Conservation (phyloP, 2,329 filamentous ascomycete species). For the Hypocreales sp. region DNA sequence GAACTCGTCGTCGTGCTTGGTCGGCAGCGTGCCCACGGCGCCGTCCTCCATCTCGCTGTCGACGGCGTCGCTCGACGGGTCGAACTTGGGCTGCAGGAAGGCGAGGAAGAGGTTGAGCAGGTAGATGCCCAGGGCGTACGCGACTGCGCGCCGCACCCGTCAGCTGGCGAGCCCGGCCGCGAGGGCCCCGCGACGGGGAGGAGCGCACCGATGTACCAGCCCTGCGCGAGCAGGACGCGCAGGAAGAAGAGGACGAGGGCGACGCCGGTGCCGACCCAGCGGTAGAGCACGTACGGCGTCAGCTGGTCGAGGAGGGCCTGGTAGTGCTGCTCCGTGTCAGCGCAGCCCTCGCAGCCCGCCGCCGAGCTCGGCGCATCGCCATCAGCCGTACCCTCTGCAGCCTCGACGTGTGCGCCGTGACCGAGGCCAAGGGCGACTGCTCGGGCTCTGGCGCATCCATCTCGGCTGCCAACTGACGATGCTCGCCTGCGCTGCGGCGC, state of each 20-base stretch:
- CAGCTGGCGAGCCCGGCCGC: no score
- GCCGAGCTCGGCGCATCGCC: no score
- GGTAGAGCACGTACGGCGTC: constrained; percentile 75
- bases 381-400: constrained; percentile 48
- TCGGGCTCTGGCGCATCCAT: constrained; percentile 87
- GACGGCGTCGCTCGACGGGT: constrained; percentile 78
- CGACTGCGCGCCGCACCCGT: constrained; percentile 40
- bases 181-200: no score
- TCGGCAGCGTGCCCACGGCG: constrained; percentile 65
- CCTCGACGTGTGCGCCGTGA: constrained; percentile 70
- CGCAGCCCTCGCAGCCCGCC: constrained; percentile 2
- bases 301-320: constrained; percentile 89
- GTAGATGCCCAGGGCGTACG: constrained; percentile 96
- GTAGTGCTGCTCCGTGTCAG: constrained; percentile 49
- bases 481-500: no score
- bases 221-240: constrained; percentile 81
- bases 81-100: constrained; percentile 96
- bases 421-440: constrained; percentile 79
- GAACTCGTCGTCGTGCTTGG: constrained; percentile 95
- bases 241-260: constrained; percentile 71
- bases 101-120: constrained; percentile 98
- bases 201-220: constrained; percentile 98
- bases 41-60: constrained; percentile 97
- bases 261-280: constrained; percentile 74
- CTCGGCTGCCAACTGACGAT: neutral